phyloP scores from a whole-genome alignment of 495 filamentous ascomycete species.

The Neurospora sp. region DNA sequence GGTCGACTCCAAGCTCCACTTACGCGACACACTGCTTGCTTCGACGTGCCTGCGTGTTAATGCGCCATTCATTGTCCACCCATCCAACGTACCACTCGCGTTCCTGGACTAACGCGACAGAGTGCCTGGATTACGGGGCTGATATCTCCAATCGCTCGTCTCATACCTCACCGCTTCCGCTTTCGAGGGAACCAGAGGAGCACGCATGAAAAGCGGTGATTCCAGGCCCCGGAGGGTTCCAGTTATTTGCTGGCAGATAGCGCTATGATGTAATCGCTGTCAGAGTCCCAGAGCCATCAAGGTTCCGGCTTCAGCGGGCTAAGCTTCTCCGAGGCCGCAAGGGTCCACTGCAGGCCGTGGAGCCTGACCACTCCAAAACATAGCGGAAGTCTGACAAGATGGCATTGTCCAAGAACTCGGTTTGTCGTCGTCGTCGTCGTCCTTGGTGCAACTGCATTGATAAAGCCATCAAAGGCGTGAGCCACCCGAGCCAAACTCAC shows the following conservation, averaged over 20 bases:
- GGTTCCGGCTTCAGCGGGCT: background rate
- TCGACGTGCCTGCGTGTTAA: background rate
- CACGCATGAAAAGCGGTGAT: background rate
- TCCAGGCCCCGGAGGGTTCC: background rate
- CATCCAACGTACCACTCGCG: background rate
- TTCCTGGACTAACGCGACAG: background rate
- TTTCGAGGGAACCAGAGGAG: background rate
- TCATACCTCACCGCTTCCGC: background rate
- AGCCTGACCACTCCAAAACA: background rate
- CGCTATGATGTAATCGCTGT: background rate
- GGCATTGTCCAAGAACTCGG: background rate
- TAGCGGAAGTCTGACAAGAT: background rate
- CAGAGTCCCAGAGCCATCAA: background rate
- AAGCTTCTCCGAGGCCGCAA: background rate
- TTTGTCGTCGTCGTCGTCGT: background rate
- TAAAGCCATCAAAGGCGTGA: background rate
- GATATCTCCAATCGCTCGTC: background rate
- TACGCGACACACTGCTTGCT: background rate
- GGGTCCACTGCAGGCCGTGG: background rate
- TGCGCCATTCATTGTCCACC: background rate
- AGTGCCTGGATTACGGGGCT: background rate
- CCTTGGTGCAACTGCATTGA: background rate
- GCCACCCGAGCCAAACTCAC: background rate
- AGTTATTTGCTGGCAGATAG: background rate
- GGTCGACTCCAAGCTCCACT: background rate